Evolutionary conservation across 768 basidiomycete genomes (phyloP), one percentile per base, ranked within the genome.

Genomic region (Mycena crocata): DNA sequence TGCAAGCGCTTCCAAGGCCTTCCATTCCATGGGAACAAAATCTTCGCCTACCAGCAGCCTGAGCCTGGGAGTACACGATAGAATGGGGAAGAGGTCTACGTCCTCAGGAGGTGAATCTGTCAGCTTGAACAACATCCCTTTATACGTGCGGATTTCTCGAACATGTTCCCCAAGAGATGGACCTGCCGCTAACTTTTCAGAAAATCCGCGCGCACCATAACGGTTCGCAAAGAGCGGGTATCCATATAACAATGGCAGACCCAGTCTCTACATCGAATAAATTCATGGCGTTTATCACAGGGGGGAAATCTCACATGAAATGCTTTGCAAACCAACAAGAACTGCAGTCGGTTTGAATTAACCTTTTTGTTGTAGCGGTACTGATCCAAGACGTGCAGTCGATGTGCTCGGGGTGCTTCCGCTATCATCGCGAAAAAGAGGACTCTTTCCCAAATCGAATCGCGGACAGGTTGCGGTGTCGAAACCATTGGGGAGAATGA

Each of bases 401-500:
- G n/a, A 7, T 23, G 4, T n/a, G n/a, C n/a, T n/a, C n/a, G n/a
- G 23, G 50, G 8, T 3, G 21, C 8, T 19, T 51, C 32, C 1
- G n/a, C n/a, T n/a, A n/a, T n/a, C n/a, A 64, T 40, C 19, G 63
- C 63, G 48, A 46, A 57, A 19, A 49, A 35, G 8, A 64, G 35
- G 8, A 64, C 48, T 1, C 49, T 35, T 15, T 23, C 7, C 57
- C 57, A 59, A 3, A 59, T 23, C 7, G 5, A 14, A 37, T 59
- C 57, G 23, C 37, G 35, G 17, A 30, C 31, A 19, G 45, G 24
- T 13, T 48, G 34, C 19, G 57, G 45, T 3, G 23, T 9, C 7
- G 34, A 35, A 1, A 34, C 9, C 57, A 59, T 26, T 6, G 57
- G 57, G 2, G 15, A 2, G 13, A 59, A 59, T 9, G 34, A n/a